Base-by-base conservation (phyloP, 495 filamentous ascomycete species). In the Podospora appendiculata region DNA sequence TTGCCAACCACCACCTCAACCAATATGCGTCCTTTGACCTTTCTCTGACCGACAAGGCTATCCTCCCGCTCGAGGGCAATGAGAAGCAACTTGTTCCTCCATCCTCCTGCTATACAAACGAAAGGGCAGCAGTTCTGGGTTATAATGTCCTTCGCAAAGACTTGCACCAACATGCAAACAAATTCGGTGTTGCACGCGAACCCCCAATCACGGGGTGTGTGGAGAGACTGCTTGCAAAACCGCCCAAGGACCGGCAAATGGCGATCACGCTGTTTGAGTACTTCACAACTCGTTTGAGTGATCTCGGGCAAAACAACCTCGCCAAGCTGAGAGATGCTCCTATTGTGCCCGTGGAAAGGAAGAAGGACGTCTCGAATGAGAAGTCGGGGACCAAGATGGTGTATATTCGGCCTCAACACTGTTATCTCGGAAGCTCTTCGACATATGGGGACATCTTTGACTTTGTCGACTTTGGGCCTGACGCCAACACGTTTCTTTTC, bases 401-500 rank as follows among this genome's bases (percentile, higher is more conserved):
- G 35, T 61, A 65, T 35, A 55, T 89, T 35, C 73, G 78, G 32
- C 92, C 91, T 2, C 75, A 70, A 25, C 68, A 79, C 34, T 90
- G 86, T 60, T 96, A 93, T 67, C 75, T 98, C 7, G 85, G 87
- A 18, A 79, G 77, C 19, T 84, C 84, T 51, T 72, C 82, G 17
- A 79, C 79, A 11, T 97, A 91, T 58, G 84, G 79, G 38, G 88
- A 93, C 32, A 90, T 99, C 14, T 95, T 97, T 56, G 90, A 96
- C 64, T 99, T 95, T 68, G 89, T 97, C 4, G 87, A 96, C 64
- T 96, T 96, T 69, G 90, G 90, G 4, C 65, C 77, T 47, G 82
- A 91, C 60, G 92, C 89, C 4, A 96, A 97, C 58, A 71, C 85
- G 0, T 97, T 99, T 61, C 73, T 99, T 6, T 75, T 90, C 58